These are phyloP conservation scores for Trichoderma koningiopsis DNA, from an alignment of 2,329 filamentous ascomycete genomes.

Conservation along the genomic window DNA sequence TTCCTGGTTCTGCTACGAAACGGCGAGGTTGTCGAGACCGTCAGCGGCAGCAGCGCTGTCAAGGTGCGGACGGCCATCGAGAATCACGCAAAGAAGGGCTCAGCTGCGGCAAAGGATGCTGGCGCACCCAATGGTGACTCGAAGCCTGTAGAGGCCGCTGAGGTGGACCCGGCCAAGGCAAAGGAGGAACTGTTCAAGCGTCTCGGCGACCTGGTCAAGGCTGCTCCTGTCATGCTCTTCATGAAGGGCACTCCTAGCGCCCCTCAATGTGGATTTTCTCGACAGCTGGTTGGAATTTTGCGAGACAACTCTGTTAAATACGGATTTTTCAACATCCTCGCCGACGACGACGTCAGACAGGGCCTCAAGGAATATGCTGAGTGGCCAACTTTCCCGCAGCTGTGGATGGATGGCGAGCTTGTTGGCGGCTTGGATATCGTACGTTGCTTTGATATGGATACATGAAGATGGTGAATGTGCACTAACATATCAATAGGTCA, in stretches of 20 bases:
- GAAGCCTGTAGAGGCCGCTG: conserved; percentile 44
- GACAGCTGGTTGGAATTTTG: conserved; percentile 83
- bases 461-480: not conserved
- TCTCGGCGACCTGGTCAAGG: conserved; percentile 83
- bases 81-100: conserved; percentile 63
- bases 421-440: conserved; percentile 96
- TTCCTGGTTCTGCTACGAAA: conserved; percentile 83
- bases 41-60: conserved; percentile 86
- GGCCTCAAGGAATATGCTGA: conserved; percentile 97
- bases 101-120: conserved; percentile 39
- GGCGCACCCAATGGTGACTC: conserved; percentile 41
- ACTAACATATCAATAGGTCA: conserved; percentile 62
- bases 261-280: conserved; percentile 90
- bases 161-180: conserved; percentile 56
- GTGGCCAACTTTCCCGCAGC: conserved; percentile 96
- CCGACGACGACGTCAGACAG: conserved; percentile 95
- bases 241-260: conserved; percentile 94
- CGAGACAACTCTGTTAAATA: conserved; percentile 92
- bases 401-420: conserved; percentile 89
- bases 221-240: conserved; percentile 96
- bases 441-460: conserved; percentile 46
- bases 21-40: conserved; percentile 75
- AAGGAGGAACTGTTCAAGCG: conserved; percentile 86
- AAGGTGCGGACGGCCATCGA: conserved; percentile 87
- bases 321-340: conserved; percentile 98